Evolutionary conservation across 2,329 filamentous ascomycete species (phyloP), one percentile per base, ranked within the genome.

Genomic region (Neofusicoccum sp.): DNA sequence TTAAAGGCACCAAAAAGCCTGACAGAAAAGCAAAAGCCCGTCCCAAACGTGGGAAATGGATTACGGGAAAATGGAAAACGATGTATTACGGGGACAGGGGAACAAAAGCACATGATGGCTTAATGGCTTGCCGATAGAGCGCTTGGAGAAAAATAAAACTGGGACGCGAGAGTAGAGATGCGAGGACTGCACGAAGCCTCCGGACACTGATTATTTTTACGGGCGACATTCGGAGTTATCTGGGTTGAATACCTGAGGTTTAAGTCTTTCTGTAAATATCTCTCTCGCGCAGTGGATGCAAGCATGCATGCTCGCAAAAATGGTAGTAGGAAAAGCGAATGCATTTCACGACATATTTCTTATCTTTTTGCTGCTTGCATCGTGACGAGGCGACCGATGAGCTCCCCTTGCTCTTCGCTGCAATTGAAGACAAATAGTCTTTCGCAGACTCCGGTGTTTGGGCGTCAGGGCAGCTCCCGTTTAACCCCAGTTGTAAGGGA

Each of bases 181-280:
- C 12, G 31, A 56, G 24, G 11, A 26, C 38, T 31, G 36, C 30
- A 54, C 24, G 14, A 41, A n/a, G 24, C 36, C 26, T 30, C 26
- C 26, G 36, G 26, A 41, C 9, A 43, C 11, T 43, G 26, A 20
- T 56, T 56, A 6, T 56, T 43, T 56, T 31, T n/a, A 31, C 30
- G 51, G 51, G 51, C 51, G 51, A 56, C 36, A 12, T 20, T 20
- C 20, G 51, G 51, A 56, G 51, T 56, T 56, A 30, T 41, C 36
- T 53, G 38, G 51, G 51, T 56, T 43, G 51, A 33, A 56, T 56
- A 56, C 51, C 51, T 54, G 33, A 48, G 45, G 16, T 48, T 48
- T 30, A 34, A 53, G 33, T 30, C 36, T 31, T 53, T 43, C 36
- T 56, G 51, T 56, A 56, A 8, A 53, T 53, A 43, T 43, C 38